A percentile compares a stretch with the other conserved stretches of the same genome.
Conservation (phyloP, 768 basidiomycete species). For the Boletus subcaerulescens region DNA sequence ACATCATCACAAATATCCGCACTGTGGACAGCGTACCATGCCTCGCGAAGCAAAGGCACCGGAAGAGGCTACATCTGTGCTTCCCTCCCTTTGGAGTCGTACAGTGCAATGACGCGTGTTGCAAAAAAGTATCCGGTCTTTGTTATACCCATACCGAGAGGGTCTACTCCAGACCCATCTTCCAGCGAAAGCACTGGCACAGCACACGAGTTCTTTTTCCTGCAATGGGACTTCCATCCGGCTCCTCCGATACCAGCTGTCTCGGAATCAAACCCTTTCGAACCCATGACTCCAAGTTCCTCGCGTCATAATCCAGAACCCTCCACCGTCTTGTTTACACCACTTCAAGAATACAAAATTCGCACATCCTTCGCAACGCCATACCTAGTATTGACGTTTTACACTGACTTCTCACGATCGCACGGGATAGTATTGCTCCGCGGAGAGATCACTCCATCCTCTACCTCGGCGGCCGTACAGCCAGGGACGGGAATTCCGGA, state of each 20-base stretch:
- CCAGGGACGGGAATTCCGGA: conserved; percentile 28
- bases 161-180: conserved; percentile 23
- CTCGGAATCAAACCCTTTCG: conserved; percentile 43
- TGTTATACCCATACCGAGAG: conserved; percentile 75
- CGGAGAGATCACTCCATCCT: conserved; percentile 83
- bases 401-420: conserved; percentile 79
- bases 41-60: conserved; percentile 73
- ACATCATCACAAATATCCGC: conserved; percentile 70
- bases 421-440: conserved; percentile 84
- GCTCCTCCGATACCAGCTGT: conserved; percentile 57
- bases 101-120: conserved; percentile 62
- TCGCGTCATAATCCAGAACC: conserved; percentile 43
- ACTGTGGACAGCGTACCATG: conserved; percentile 90
- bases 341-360: conserved; percentile 89
- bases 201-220: conserved; percentile 77
- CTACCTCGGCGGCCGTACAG: conserved; percentile 35
- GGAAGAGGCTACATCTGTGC: conserved; percentile 87
- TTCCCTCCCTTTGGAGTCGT: conserved; percentile 67
- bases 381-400: conserved; percentile 85
- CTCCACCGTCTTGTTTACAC: conserved; percentile 88
- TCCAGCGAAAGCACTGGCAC: conserved; percentile 30
- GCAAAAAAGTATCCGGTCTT: conserved; percentile 74
- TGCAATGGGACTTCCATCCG: conserved; percentile 89
- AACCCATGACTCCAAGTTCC: conserved; percentile 27
- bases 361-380: conserved; percentile 85